Evolutionary conservation across 1,139 yeast species (phyloP), one percentile per base, ranked within the genome.

Genomic region (Yamadazyma oceani): DNA sequence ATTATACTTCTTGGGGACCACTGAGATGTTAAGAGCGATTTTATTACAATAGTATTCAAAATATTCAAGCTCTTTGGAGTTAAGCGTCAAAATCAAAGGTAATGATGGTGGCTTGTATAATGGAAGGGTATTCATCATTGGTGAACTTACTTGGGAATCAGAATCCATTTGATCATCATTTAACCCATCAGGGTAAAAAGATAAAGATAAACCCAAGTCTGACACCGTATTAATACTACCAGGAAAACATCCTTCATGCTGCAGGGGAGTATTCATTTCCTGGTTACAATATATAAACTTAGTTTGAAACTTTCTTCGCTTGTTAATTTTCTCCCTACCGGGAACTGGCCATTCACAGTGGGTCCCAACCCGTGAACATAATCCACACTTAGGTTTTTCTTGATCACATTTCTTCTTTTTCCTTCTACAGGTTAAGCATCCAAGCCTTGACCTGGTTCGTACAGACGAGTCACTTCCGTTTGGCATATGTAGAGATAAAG

Each of bases 1-100:
- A 36, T 63, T 64, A 25, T 49, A 47, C 28, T 60, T 54, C 35
- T 58, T 58, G 2, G 67, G 65, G 17, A 63, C 41, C 9, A 60
- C 53, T 4, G 64, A 60, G 10, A 63, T 36, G 14, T 54, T 55
- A 1, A 64, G 63, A 3, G 62, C 48, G 7, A 63, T 54, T 17
- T 51, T 45, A 28, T 49, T 53, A 29, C 64, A 60, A 35, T 55
- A 63, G 36, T 48, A 58, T 35, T 61, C 64, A 36, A 62, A 55
- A 37, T 58, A 58, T 5, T 39, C 45, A 37, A 42, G 34, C 42
- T 46, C 56, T 14, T 51, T 55, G 57, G 62, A 53, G 27, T 37
- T 41, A 32, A 26, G 38, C 9, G 30, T 44, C 35, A 24, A 44
- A 15, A 17, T 34, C 14, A 22, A 39, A 23, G 34, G 57, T 46